Evolutionary conservation across 2,329 filamentous ascomycete genomes (phyloP).

Genomic region (Talaromyces pinophilus): DNA sequence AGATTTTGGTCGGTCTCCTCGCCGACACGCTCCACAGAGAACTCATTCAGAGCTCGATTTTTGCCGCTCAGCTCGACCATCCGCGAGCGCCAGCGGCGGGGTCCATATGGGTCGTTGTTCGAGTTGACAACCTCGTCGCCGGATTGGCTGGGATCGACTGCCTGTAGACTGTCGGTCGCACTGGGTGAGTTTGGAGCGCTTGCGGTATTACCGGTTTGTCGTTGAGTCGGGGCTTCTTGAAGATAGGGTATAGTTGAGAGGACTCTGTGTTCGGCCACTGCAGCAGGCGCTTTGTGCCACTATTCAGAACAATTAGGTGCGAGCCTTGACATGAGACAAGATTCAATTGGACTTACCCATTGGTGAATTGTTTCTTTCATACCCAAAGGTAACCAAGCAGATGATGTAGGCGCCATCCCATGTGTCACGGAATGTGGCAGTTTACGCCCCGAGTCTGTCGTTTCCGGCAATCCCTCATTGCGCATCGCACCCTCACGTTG

Average conservation of each 20-base stretch:
- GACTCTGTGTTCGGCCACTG: conserved; percentile 82
- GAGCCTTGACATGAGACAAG: neutral
- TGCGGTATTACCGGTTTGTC: conserved; percentile 57
- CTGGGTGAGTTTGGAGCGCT: conserved; percentile 31
- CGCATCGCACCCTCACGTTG: conserved; percentile 34
- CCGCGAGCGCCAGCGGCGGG: conserved; percentile 79
- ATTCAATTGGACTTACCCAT: conserved; percentile 65
- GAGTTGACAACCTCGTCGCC: conserved; percentile 52
- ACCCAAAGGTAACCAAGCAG: conserved; percentile 74
- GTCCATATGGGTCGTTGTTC: conserved; percentile 74
- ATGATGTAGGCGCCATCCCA: conserved; percentile 32
- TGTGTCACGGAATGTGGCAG: conserved; percentile 19
- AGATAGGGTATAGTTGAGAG: conserved; percentile 84
- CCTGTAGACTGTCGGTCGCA: conserved; percentile 36
- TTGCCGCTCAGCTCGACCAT: conserved; percentile 84
- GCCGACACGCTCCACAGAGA: conserved; percentile 79
- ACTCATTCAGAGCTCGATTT: conserved; percentile 86
- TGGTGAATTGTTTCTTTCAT: conserved; percentile 91
- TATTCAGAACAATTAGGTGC: conserved; percentile 36
- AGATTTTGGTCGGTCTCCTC: conserved; percentile 81
- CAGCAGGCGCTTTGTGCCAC: conserved; percentile 85
- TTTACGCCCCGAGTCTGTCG: conserved; percentile 25
- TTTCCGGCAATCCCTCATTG: conserved; percentile 27
- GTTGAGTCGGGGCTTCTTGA: conserved; percentile 68
- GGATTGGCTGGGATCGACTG: conserved; percentile 40